A percentile compares a stretch with the other conserved stretches of the same genome.
Conservation (phyloP, 305 asterid species). For the Caryopteris hybrid region DNA sequence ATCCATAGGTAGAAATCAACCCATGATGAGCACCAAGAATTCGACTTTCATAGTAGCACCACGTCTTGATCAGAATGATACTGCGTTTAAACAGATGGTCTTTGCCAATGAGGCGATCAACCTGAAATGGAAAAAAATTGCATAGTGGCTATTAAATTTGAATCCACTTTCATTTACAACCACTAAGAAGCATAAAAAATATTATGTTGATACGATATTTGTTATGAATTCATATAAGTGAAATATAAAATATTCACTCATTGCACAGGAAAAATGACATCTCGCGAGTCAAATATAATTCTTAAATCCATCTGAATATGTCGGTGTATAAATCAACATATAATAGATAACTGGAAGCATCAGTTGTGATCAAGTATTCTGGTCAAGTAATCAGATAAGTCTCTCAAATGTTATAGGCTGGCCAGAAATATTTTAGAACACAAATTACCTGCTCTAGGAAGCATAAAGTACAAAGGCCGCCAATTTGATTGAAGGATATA, state of each 20-base stretch:
- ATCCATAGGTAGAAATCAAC: constrained; percentile 86
- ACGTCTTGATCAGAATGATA: constrained; percentile 71
- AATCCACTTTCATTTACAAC: too few species aligned
- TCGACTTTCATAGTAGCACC: constrained; percentile 95
- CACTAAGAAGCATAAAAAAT: neutral
- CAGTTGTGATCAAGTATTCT: neutral
- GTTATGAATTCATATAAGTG: neutral
- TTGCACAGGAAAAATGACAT: neutral
- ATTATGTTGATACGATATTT: neutral
- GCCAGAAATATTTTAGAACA: neutral
- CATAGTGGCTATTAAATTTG: too few species aligned
- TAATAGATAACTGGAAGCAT: neutral
- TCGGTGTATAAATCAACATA: neutral
- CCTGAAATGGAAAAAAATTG: constrained; percentile 38
- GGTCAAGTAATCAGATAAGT: neutral
- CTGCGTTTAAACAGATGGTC: constrained; percentile 81
- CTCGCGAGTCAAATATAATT: neutral
- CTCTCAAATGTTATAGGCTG: neutral
- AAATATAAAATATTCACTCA: neutral
- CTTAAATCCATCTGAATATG: neutral
- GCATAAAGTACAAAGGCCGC: constrained; percentile 87
- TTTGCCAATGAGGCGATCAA: constrained; percentile 68
- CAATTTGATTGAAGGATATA: constrained; percentile 86
- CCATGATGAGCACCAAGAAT: constrained; percentile 88
- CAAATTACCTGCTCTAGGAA: constrained; percentile 86